A percentile compares a stretch with the other conserved stretches of the same genome.
These are phyloP conservation scores for Boletus eberwhitei DNA, from an alignment of 768 basidiomycete species.

Conservation along the genomic window DNA sequence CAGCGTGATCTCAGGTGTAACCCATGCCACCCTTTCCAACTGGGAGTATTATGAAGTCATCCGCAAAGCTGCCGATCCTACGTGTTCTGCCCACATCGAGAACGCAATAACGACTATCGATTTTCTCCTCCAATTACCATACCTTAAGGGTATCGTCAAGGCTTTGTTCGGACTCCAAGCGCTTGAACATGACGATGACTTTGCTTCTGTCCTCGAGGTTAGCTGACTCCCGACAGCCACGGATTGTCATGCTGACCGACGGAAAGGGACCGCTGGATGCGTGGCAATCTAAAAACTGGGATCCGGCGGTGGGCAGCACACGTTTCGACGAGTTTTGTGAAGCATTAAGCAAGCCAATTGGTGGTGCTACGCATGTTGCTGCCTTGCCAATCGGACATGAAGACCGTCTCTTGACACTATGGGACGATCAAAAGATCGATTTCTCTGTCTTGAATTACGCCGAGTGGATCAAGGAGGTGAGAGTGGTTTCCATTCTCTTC, in stretches of 20 bases:
- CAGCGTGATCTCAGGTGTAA: conserved; percentile 54
- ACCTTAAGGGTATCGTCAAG: conserved; percentile 56
- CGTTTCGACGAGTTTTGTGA: conserved; percentile 69
- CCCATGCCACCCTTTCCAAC: conserved; percentile 75
- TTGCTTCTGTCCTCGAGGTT: conserved; percentile 66
- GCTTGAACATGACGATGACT: conserved; percentile 73
- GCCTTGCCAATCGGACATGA: conserved; percentile 47
- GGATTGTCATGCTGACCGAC: conserved; percentile 5
- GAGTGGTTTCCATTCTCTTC: conserved; percentile 1
- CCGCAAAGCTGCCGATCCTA: conserved; percentile 60
- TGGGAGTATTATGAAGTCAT: conserved; percentile 91
- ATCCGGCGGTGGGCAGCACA: conserved; percentile 61
- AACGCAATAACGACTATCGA: conserved; percentile 62
- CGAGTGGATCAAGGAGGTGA: conserved; percentile 67
- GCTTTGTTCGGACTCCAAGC: conserved; percentile 69
- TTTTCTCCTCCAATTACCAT: conserved; percentile 46
- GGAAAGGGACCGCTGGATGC: conserved; percentile 54
- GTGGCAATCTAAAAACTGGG: conserved; percentile 91
- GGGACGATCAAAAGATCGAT: conserved; percentile 49
- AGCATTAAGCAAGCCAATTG: conserved; percentile 45
- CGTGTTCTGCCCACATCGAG: conserved; percentile 57
- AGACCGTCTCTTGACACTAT: conserved; percentile 45
- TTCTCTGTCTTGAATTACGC: conserved; percentile 71
- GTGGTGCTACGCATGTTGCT: conserved; percentile 31
- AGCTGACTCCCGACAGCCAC: conserved; percentile 21